A percentile compares a stretch with the other conserved stretches of the same genome.
Evolutionary conservation across 495 filamentous ascomycete species (phyloP).

Genomic region (Thermothielavioides terrestris): DNA sequence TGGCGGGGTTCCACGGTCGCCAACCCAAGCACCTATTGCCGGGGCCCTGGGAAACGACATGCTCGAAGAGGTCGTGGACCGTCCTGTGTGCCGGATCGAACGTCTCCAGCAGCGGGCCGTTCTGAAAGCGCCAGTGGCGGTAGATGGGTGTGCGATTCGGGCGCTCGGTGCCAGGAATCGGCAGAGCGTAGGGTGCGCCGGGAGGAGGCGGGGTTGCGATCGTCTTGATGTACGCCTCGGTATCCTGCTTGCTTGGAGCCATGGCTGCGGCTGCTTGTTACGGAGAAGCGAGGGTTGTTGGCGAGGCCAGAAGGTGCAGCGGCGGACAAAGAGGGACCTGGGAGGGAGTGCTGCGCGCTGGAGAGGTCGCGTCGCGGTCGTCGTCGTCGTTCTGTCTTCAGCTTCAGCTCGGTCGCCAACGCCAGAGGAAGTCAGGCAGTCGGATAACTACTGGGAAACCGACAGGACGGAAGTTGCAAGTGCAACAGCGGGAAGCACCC

Average conservation of each 20-base stretch:
- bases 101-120: conserved; percentile 61
- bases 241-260: conserved; percentile 29
- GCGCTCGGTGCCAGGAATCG: conserved; percentile 63
- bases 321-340: neutral
- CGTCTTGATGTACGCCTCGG: conserved; percentile 31
- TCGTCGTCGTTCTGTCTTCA: neutral
- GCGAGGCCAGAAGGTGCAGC: neutral
- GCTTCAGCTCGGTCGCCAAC: too few relatives aligned
- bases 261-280: conserved; percentile 14
- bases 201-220: conserved; percentile 47
- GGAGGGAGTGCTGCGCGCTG: neutral
- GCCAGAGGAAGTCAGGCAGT: too few relatives aligned
- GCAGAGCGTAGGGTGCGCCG: conserved; percentile 53
- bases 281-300: neutral
- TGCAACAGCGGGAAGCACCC: conserved; percentile 3
- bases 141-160: conserved; percentile 70
- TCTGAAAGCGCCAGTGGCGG: conserved; percentile 67
- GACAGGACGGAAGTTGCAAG: conserved; percentile 3
- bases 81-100: conserved; percentile 66
- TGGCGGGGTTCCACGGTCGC: conserved; percentile 67
- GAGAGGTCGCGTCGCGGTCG: neutral
- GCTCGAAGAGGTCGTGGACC: conserved; percentile 75
- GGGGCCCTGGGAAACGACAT: conserved; percentile 46
- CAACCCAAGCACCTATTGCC: conserved; percentile 67
- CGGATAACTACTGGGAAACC: neutral